These are phyloP conservation scores for Hyphopichia fennica DNA, from an alignment of 1,139 yeast species.

Conservation along the genomic window DNA sequence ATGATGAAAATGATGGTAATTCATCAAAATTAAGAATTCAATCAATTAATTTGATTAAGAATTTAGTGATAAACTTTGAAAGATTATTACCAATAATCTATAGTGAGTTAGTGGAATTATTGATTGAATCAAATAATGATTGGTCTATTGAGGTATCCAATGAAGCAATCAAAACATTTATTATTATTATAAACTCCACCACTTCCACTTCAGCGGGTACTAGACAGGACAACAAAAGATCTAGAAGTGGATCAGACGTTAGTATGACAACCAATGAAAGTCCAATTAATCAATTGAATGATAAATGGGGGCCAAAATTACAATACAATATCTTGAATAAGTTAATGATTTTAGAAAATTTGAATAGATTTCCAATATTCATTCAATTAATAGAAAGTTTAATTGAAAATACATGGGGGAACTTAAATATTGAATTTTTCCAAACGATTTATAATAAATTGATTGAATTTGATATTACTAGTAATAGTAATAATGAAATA, in stretches of 20 bases:
- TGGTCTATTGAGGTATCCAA: constrained; percentile 39
- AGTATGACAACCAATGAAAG: constrained; percentile 14
- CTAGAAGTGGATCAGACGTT: constrained; percentile 13
- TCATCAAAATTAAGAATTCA: constrained; percentile 53
- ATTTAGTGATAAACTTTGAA: constrained; percentile 26
- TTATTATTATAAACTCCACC: constrained; percentile 24
- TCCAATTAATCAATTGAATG: constrained; percentile 9
- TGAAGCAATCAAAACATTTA: constrained; percentile 34
- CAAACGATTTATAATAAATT: constrained; percentile 19
- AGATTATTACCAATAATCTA: constrained; percentile 20
- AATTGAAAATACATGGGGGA: constrained; percentile 12
- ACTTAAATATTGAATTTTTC: constrained; percentile 16
- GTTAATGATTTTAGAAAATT: constrained; percentile 19
- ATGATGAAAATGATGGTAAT: constrained; percentile 38
- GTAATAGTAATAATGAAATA: constrained; percentile 25
- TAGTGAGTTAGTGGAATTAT: constrained; percentile 16
- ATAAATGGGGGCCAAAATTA: constrained; percentile 6
- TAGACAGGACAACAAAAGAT: constrained; percentile 3
- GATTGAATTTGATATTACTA: constrained; percentile 15
- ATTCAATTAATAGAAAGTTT: constrained; percentile 32
- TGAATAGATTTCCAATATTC: constrained; percentile 22
- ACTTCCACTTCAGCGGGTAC: not conserved
- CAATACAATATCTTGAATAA: constrained; percentile 17
- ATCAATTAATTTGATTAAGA: constrained; percentile 46
- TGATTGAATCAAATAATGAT: constrained; percentile 34